A percentile compares a stretch with the other conserved stretches of the same genome.
Evolutionary conservation across 139 green algal species (phyloP).

Genomic region (Diplosphaera chodatii): DNA sequence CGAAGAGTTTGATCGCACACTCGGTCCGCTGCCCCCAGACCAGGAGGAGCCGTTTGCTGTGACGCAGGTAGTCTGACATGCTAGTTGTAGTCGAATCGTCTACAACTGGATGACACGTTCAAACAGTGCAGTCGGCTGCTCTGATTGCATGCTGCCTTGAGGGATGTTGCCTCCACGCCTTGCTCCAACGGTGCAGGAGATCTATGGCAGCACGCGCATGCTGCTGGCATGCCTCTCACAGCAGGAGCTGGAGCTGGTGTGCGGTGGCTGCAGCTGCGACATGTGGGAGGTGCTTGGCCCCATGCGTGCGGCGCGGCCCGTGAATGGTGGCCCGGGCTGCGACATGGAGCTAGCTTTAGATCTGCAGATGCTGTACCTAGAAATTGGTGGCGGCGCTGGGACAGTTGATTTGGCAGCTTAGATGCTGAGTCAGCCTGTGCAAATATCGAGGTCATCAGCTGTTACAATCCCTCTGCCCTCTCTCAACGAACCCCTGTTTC

Average conservation of each 20-base stretch:
- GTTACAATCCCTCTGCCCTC: too few species aligned
- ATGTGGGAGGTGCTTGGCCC: slow-evolving; percentile 28
- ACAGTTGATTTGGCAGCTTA: too few species aligned
- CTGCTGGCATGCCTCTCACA: slow-evolving; percentile 25
- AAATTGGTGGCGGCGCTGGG: not conserved
- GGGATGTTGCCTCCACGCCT: too few species aligned
- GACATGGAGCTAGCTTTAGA: slow-evolving; percentile 25
- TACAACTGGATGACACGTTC: too few species aligned
- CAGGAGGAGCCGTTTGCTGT: not conserved
- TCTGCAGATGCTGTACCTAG: slow-evolving; percentile 23
- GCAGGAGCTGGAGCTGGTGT: slow-evolving; percentile 22
- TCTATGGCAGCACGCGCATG: slow-evolving; percentile 34
- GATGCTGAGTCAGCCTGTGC: too few species aligned
- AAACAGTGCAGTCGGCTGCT: too few species aligned
- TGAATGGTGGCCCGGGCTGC: slow-evolving; percentile 26
- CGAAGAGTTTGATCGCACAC: not conserved
- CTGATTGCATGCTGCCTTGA: too few species aligned
- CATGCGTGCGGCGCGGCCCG: slow-evolving; percentile 16
- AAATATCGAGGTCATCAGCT: too few species aligned
- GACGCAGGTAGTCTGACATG: too few species aligned
- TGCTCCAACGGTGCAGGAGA: too few species aligned
- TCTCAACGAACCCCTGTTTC: too few species aligned
- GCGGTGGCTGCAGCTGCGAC: slow-evolving; percentile 22
- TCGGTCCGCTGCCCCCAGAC: not conserved
- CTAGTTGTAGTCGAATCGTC: too few species aligned